Conservation (phyloP, 2,329 filamentous ascomycete species). For the Dryadomyces quercus-mongolicae region DNA sequence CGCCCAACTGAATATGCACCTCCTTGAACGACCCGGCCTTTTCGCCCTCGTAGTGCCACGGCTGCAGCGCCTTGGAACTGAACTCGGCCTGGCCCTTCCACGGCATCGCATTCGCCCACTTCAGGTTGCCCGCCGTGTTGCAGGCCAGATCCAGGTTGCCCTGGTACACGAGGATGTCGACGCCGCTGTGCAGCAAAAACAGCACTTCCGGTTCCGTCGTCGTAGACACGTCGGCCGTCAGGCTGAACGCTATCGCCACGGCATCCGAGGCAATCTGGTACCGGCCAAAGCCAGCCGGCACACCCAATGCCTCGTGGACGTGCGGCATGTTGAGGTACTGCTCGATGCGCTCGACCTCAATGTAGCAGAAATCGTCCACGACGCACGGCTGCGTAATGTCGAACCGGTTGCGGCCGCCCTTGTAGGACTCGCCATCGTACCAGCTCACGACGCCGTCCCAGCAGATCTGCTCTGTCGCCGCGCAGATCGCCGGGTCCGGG, state of each 20-base stretch:
- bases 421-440: constrained; percentile 34
- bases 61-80: constrained; percentile 16
- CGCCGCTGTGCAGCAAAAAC: constrained; percentile 7
- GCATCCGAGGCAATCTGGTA: constrained; percentile 42
- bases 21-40: constrained; percentile 4
- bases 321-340: constrained; percentile 44
- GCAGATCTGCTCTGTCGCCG: constrained; percentile 43
- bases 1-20: neutral
- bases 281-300: constrained; percentile 12
- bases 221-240: constrained; percentile 36
- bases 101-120: constrained; percentile 25
- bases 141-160: constrained; percentile 12
- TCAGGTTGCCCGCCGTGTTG: constrained; percentile 14
- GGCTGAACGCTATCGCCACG: constrained; percentile 29
- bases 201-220: constrained; percentile 25
- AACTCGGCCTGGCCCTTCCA: constrained; percentile 33
- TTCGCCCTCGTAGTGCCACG: constrained; percentile 5
- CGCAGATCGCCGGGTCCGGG: constrained; percentile 37
- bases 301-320: constrained; percentile 46
- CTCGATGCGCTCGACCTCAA: constrained; percentile 45
- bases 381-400: constrained; percentile 5
- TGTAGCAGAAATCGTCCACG: constrained; percentile 27
- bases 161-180: constrained; percentile 9
- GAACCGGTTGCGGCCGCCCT: constrained; percentile 5
- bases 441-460: constrained; percentile 35